Evolutionary conservation across 2,329 filamentous ascomycete species (phyloP).

Genomic region (Chrysoporthe deuterocubensis): DNA sequence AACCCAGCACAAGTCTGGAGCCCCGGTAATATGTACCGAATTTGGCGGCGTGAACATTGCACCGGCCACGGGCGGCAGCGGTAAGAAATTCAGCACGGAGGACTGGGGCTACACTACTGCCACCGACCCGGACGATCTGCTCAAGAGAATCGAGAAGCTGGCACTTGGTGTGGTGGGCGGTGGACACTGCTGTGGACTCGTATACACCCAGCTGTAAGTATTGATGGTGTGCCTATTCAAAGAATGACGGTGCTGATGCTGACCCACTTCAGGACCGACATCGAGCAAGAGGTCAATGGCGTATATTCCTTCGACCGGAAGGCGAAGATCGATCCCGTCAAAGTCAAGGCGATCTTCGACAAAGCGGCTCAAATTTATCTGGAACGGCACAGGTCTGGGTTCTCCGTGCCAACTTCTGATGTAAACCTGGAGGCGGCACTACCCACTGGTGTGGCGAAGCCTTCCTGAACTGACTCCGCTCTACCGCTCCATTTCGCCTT

Average conservation of each 20-base stretch:
- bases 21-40: conserved; percentile 68
- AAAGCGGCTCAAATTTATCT: conserved; percentile 53
- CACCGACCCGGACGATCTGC: conserved; percentile 60
- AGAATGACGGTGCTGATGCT: conserved; percentile 19
- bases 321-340: conserved; percentile 61
- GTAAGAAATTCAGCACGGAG: conserved; percentile 41
- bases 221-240: neutral
- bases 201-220: conserved; percentile 68
- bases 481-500: neutral
- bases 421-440: conserved; percentile 1
- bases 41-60: conserved; percentile 72
- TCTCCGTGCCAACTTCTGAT: neutral
- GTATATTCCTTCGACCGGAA: conserved; percentile 65
- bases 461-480: neutral
- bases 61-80: conserved; percentile 44
- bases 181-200: conserved; percentile 64
- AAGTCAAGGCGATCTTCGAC: conserved; percentile 63
- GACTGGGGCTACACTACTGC: conserved; percentile 74
- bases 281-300: conserved; percentile 72
- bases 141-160: conserved; percentile 61
- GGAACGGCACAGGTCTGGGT: conserved; percentile 4
- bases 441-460: conserved; percentile 16
- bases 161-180: conserved; percentile 60
- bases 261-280: conserved; percentile 48
- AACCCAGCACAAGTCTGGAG: conserved; percentile 53